Percentiles rank a stretch among this genome's conserved stretches.
Conservation (phyloP, 2,329 filamentous ascomycete genomes). For the Fusarium sp. region DNA sequence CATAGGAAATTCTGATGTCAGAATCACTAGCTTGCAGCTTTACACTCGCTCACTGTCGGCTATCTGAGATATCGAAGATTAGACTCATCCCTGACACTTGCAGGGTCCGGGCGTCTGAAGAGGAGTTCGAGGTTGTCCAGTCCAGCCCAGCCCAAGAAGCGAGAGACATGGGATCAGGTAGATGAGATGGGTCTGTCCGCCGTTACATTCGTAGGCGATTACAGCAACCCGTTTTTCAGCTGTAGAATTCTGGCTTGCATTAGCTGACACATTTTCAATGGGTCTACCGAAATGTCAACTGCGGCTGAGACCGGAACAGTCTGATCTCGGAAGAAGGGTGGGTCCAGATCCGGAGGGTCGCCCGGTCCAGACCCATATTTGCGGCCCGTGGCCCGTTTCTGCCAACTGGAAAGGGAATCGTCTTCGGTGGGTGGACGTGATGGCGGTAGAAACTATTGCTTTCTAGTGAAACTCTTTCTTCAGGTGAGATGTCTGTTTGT, state of each 20-base stretch:
- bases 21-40: neutral
- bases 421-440: neutral
- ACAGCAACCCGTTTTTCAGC: neutral
- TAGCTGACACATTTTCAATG: conserved; percentile 1
- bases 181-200: neutral
- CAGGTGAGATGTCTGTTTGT: conserved; percentile 2
- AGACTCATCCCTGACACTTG: neutral
- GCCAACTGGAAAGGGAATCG: conserved; percentile 1
- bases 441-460: conserved; percentile 7
- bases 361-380: conserved; percentile 33
- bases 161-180: neutral
- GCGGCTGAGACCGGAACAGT: conserved; percentile 6
- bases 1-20: neutral
- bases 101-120: neutral
- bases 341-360: neutral
- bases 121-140: neutral
- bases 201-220: neutral
- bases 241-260: neutral
- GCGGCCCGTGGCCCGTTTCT: conserved; percentile 24
- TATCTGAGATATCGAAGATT: neutral
- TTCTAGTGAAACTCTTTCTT: conserved; percentile 24
- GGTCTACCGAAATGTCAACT: neutral
- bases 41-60: neutral
- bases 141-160: neutral
- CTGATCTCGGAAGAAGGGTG: conserved; percentile 25